Evolutionary conservation across 495 filamentous ascomycete species (phyloP), one percentile per base, ranked within the genome.

Genomic region (Trypethelium eluteriae): DNA sequence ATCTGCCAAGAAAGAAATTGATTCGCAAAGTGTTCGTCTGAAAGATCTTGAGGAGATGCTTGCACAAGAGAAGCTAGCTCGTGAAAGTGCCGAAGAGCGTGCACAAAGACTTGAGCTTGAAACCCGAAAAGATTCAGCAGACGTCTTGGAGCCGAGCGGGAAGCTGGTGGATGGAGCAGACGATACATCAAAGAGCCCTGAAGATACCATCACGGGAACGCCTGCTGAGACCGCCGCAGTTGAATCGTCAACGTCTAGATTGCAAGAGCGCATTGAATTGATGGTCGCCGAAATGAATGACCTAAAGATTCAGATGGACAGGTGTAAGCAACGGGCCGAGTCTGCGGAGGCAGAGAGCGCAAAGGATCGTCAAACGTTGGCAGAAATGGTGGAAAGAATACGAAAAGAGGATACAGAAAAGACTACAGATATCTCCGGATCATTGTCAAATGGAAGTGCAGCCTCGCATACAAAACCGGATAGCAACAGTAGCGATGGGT

Each of bases 331-430:
- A 16, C 85, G 90, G 14, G 91, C 92, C 2, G 88, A 96, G 74
- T 84, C 79, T 61, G 92, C 93, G 2, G 92, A 96, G 73, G 79
- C 81, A 25, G 91, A 96, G 68, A 82, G 84, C 36, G 81, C 83
- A 66, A 78, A 81, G 46, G 82, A 85, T 62, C 85, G 87, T 63
- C 87, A 87, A 73, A 89, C 87, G 1, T 77, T 98, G 34, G 87
- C 88, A 0, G 91, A 96, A 73, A 93, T 97, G 92, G 87, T 97
- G 16, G 85, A 90, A 70, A 88, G 88, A 38, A 86, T 96, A 56
- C 84, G 90, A 59, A 80, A 80, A 69, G 87, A 87, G 65, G 87
- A 91, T 41, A 83, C 70, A 7, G 74, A 85, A 64, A 75, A 77
- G 38, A 74, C 74, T 6, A 75, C 73, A 38, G 64, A 39, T 7